Base-by-base conservation (phyloP, 352 stramenopile genomes). In the Phytophthora kernoviae region DNA sequence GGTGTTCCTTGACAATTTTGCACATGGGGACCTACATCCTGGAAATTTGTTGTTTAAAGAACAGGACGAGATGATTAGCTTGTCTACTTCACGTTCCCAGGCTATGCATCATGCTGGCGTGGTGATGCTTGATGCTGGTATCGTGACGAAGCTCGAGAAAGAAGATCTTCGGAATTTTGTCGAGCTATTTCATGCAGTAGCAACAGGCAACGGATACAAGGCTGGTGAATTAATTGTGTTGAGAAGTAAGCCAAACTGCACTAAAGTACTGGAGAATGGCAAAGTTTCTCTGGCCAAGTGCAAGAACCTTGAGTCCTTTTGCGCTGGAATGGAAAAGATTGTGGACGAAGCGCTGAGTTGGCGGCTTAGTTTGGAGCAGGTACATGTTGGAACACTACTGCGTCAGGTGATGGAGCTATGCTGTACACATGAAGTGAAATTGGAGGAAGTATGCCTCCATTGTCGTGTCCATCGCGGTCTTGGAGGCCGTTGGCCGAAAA, bases 1-100 rank as follows among this genome's bases (percentile, higher is more conserved):
- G 96, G 91, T 98, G 0, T 98, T 99, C 44, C 72, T 97, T 8
- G 90, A 99, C 67, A 98, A 98, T 57, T 99, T 98, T 70, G 85
- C 94, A 11, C 91, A 98, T 49, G 87, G 88, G 33, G 92, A 98
- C 65, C 62, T 98, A n/a, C 93, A 98, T 62, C 91, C 91, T 41
- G 93, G 93, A 32, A 98, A 97, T 60, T 69, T 97, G 52, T 73
- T 97, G 21, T 90, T 94, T 66, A 75, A 88, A 24, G 40, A 75
- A 47, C 65, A 73, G 63, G 17, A 33, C 7, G 9, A 26, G 21
- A 44, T 39, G 1, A 57, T 21, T n/a, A 68, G 41, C 21, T 10
- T 34, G 11, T 44, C 37, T 26, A 37, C 61, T 5, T 72, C 67
- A 10, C 62, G 52, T 21, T 65, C 68, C 7, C 50, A 70, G 39